phyloP scores from a whole-genome alignment of 495 filamentous ascomycete genomes.

The Aspergillus asperescens region DNA sequence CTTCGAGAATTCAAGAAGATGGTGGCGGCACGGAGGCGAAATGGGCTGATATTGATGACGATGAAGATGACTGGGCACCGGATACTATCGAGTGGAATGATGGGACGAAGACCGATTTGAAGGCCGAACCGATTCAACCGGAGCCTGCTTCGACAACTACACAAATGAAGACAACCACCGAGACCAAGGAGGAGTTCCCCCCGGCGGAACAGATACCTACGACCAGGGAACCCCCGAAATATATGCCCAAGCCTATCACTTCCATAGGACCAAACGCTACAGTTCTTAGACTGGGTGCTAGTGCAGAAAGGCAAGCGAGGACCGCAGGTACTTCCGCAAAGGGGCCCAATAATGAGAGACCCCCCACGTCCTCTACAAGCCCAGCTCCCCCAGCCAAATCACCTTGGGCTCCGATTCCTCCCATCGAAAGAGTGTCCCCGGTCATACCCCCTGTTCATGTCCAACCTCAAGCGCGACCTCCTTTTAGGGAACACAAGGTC shows the following conservation, averaged over 20 bases:
- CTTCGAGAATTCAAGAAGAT: slow-evolving; percentile 81
- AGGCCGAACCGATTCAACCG: slow-evolving; percentile 36
- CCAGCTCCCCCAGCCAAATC: slow-evolving; percentile 77
- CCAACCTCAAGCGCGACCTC: slow-evolving; percentile 23
- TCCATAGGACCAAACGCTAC: slow-evolving; percentile 50
- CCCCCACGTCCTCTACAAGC: slow-evolving; percentile 72
- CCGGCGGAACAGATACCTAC: slow-evolving; percentile 20
- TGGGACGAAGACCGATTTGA: slow-evolving; percentile 84
- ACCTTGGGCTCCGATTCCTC: slow-evolving; percentile 83
- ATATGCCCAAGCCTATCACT: slow-evolving; percentile 41
- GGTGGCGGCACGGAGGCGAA: slow-evolving; percentile 76
- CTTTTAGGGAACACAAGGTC: slow-evolving; percentile 29
- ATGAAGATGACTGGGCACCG: slow-evolving; percentile 97
- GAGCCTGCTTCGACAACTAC: slow-evolving; percentile 27
- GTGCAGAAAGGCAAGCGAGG: slow-evolving; percentile 47
- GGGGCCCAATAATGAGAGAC: slow-evolving; percentile 65
- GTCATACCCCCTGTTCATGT: slow-evolving; percentile 44
- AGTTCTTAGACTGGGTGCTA: slow-evolving; percentile 48
- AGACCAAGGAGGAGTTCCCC: slow-evolving; percentile 23
- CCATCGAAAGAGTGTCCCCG: slow-evolving; percentile 74
- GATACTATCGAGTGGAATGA: slow-evolving; percentile 97
- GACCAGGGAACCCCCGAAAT: slow-evolving; percentile 29
- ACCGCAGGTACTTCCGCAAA: slow-evolving; percentile 55
- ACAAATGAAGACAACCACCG: slow-evolving; percentile 14
- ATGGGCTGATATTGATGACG: slow-evolving; percentile 98